Conservation (phyloP, 2,329 filamentous ascomycete genomes). For the Alternaria sp. region DNA sequence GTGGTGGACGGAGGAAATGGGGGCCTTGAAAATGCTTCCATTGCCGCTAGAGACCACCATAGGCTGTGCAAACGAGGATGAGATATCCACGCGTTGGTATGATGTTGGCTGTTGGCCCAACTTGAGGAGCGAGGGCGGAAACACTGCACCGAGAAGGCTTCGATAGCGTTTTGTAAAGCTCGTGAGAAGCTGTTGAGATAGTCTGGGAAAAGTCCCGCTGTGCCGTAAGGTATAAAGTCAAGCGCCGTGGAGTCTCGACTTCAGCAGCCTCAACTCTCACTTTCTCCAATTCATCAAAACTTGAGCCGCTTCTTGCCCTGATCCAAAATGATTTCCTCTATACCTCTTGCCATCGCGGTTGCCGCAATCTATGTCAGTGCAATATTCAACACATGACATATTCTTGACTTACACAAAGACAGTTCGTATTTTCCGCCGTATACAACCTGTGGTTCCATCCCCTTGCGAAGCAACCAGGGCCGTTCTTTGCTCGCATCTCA, state of each 20-base stretch:
- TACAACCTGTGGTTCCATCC: slow-evolving; percentile 24
- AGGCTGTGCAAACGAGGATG: background rate
- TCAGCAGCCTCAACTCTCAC: background rate
- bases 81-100: background rate
- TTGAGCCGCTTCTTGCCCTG: no score
- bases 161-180: background rate
- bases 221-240: background rate
- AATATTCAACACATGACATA: background rate
- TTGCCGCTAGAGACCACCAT: no score
- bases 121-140: background rate
- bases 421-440: slow-evolving; percentile 8
- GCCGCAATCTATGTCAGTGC: background rate
- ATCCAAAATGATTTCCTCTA: background rate
- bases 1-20: background rate
- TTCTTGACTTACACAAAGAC: background rate
- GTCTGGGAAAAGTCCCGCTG: background rate
- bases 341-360: background rate
- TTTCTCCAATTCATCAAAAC: background rate
- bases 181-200: background rate
- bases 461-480: slow-evolving; percentile 17
- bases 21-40: background rate
- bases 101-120: background rate
- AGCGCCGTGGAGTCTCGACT: background rate
- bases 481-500: slow-evolving; percentile 16
- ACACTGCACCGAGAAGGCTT: background rate